A percentile compares a stretch with the other conserved stretches of the same genome.
Evolutionary conservation across 352 stramenopile genomes (phyloP).

Genomic region (Pythium grandisporangium): DNA sequence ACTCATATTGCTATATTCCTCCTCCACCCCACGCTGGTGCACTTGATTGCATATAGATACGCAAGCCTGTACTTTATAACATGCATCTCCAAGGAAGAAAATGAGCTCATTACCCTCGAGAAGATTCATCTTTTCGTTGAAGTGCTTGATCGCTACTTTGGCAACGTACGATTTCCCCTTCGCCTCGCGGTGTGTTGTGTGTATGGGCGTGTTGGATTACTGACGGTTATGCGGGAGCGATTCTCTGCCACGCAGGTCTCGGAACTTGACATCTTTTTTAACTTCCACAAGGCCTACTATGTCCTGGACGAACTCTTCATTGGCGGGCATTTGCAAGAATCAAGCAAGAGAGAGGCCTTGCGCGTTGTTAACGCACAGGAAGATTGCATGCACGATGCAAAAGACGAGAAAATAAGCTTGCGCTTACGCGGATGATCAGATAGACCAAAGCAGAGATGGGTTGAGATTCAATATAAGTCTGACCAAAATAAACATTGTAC

Average conservation of each 20-base stretch:
- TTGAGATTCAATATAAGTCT: no score
- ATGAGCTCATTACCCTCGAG: slow-evolving; percentile 97
- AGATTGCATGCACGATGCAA: slow-evolving; percentile 87
- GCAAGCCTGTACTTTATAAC: slow-evolving; percentile 97
- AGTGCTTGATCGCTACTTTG: slow-evolving; percentile 97
- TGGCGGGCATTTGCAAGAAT: slow-evolving; percentile 96
- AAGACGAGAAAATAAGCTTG: slow-evolving; percentile 63
- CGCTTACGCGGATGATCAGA: slow-evolving; percentile 49
- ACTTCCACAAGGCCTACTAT: slow-evolving; percentile 99
- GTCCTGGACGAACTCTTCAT: slow-evolving; percentile 99
- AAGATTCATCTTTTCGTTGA: slow-evolving; percentile 98
- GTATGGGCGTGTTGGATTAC: background rate
- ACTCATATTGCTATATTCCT: no score
- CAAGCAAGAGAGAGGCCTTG: slow-evolving; percentile 89
- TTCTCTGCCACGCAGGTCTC: slow-evolving; percentile 46
- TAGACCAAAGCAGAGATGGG: slow-evolving; percentile 11
- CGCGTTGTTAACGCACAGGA: slow-evolving; percentile 86
- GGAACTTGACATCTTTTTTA: slow-evolving; percentile 99
- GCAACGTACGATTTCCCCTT: slow-evolving; percentile 88
- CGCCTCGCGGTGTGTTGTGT: no score
- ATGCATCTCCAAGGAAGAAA: slow-evolving; percentile 93
- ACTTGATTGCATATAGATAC: no score
- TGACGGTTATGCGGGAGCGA: background rate
- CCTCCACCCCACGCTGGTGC: no score
- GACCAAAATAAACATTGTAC: no score